A percentile compares a stretch with the other conserved stretches of the same genome.
These are phyloP conservation scores for Tetrapyrgos nigripes DNA, from an alignment of 1,284 basidiomycete species.

Conservation along the genomic window DNA sequence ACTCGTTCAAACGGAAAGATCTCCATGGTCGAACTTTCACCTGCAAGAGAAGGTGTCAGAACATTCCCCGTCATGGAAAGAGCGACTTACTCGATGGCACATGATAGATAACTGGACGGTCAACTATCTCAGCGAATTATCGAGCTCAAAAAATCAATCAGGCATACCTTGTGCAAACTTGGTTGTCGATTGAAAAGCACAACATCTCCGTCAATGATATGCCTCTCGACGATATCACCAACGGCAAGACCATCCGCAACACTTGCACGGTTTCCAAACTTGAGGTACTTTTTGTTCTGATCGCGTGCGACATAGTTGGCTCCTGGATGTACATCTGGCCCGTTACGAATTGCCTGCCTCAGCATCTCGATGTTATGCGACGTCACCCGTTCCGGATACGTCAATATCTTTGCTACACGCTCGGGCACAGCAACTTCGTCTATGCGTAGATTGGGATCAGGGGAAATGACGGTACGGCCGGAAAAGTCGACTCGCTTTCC, in stretches of 20 bases:
- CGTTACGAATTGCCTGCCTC: conserved; percentile 85
- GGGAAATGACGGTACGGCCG: conserved; percentile 97
- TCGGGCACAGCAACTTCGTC: conserved; percentile 98
- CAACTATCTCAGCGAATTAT: conserved; percentile 6
- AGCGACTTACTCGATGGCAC: conserved; percentile 85
- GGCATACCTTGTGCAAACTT: conserved; percentile 87
- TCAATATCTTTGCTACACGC: conserved; percentile 94
- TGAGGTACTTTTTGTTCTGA: conserved; percentile 86
- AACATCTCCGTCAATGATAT: conserved; percentile 96
- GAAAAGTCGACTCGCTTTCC: conserved; percentile 99
- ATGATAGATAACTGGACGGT: conserved; percentile 89
- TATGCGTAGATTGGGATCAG: conserved; percentile 97
- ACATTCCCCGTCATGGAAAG: background rate
- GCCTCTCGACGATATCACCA: conserved; percentile 93
- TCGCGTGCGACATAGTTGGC: conserved; percentile 93
- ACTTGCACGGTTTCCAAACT: conserved; percentile 78
- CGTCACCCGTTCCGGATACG: conserved; percentile 97
- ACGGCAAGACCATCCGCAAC: conserved; percentile 82
- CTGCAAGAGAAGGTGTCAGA: conserved; percentile 37
- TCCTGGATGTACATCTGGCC: conserved; percentile 92
- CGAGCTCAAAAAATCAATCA: background rate
- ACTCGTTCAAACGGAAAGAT: conserved; percentile 98
- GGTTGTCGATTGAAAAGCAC: conserved; percentile 99
- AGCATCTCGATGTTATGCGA: conserved; percentile 88
- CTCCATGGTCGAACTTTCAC: conserved; percentile 97